These are phyloP conservation scores for Stevia rebaudiana DNA, from an alignment of 140 eudicot species.

Conservation along the genomic window DNA sequence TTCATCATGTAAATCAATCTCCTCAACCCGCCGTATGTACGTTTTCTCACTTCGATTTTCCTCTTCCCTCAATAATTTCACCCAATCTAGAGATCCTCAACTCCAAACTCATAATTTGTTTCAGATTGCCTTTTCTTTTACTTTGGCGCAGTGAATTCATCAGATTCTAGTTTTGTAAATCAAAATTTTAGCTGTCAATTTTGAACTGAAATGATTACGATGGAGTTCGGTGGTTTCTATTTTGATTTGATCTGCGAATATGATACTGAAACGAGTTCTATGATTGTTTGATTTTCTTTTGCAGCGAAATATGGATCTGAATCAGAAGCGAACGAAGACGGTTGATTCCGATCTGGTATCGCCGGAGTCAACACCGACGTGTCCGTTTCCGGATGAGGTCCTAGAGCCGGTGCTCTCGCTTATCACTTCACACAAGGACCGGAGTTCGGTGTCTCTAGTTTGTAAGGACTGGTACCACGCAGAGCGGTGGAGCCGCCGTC, in stretches of 20 bases:
- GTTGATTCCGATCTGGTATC: slow-evolving; percentile 19
- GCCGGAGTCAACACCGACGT: slow-evolving; percentile 19
- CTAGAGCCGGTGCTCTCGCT: slow-evolving; percentile 55
- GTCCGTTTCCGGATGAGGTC: slow-evolving; percentile 66
- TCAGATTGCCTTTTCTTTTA: neutral
- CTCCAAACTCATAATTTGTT: slow-evolving; percentile 5
- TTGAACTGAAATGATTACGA: neutral
- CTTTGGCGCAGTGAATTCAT: neutral
- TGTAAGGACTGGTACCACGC: slow-evolving; percentile 76
- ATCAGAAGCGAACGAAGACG: slow-evolving; percentile 20
- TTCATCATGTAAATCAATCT: slow-evolving; percentile 34
- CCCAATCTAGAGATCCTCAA: neutral
- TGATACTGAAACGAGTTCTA: neutral
- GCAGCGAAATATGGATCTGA: slow-evolving; percentile 22
- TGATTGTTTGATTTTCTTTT: neutral
- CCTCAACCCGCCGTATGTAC: slow-evolving; percentile 23
- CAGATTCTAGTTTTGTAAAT: neutral
- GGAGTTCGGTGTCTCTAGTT: slow-evolving; percentile 61
- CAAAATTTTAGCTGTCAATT: neutral
- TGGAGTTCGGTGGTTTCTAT: neutral
- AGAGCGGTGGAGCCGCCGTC: slow-evolving; percentile 62
- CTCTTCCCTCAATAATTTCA: slow-evolving; percentile 14
- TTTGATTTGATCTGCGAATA: neutral
- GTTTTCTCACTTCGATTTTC: slow-evolving; percentile 8
- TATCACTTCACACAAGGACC: slow-evolving; percentile 45